Evolutionary conservation across 176 grass and related monocot genomes (phyloP).

Genomic region (Sorghum bicolor): Sorghum_bicolor_NCBIv3 NC_012871.2:70329001-70329500

Average conservation of each 20-base stretch:
- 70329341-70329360: constrained; percentile 43
- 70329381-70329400: constrained; percentile 72
- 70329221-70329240: not conserved
- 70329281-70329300: not conserved
- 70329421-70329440: constrained; percentile 54
- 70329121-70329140: constrained; percentile 20
- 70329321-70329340: constrained; percentile 27
- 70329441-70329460: constrained; percentile 46
- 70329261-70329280: not conserved
- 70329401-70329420: constrained; percentile 71
- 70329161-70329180: not conserved
- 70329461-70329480: constrained; percentile 60
- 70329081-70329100: not conserved
- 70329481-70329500: constrained; percentile 90
- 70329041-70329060: not conserved
- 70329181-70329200: constrained; percentile 13
- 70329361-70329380: constrained; percentile 36
- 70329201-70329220: not conserved
- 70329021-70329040: constrained; percentile 45
- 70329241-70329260: not conserved
- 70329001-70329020: constrained; percentile 11
- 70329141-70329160: constrained; percentile 25
- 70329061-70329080: not conserved
- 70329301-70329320: not conserved
- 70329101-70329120: not conserved